These are phyloP conservation scores for Neoarthrinium moseri DNA, from an alignment of 2,329 filamentous ascomycete genomes.

Conservation along the genomic window DNA sequence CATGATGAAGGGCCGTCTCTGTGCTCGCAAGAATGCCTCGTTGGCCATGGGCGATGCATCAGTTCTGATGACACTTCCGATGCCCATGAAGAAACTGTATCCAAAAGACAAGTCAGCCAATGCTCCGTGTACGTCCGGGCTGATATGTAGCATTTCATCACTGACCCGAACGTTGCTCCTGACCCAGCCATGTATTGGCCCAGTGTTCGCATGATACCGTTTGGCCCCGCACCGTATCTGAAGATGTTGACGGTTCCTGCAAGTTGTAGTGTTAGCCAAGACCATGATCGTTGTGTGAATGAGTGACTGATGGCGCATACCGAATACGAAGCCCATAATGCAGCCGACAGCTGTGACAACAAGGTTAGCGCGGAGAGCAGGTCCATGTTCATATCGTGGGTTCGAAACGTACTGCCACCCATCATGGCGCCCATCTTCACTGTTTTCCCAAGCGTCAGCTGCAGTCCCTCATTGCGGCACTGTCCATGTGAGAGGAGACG, in stretches of 20 bases:
- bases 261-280: background rate
- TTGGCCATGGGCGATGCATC: constrained; percentile 77
- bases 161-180: constrained; percentile 91
- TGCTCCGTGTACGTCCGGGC: constrained; percentile 13
- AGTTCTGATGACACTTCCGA: constrained; percentile 92
- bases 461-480: background rate
- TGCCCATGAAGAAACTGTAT: constrained; percentile 91
- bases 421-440: constrained; percentile 99
- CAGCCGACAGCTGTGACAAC: constrained; percentile 73
- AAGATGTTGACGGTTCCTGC: constrained; percentile 91
- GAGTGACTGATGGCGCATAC: constrained; percentile 45
- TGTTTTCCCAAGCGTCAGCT: constrained; percentile 38
- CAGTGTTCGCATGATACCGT: constrained; percentile 89
- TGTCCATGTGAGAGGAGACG: constrained; percentile 18
- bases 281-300: background rate
- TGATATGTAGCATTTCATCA: background rate
- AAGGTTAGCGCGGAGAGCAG: constrained; percentile 36
- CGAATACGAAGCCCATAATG: constrained; percentile 98
- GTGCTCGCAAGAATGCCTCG: constrained; percentile 73
- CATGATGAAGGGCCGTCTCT: constrained; percentile 71
- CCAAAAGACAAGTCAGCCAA: constrained; percentile 8
- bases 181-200: constrained; percentile 97
- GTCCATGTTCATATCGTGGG: background rate
- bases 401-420: constrained; percentile 78
- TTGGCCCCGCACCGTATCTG: constrained; percentile 87